A percentile compares a stretch with the other conserved stretches of the same genome.
These are phyloP conservation scores for Mycena kentingensis DNA, from an alignment of 768 basidiomycete species.

Conservation along the genomic window DNA sequence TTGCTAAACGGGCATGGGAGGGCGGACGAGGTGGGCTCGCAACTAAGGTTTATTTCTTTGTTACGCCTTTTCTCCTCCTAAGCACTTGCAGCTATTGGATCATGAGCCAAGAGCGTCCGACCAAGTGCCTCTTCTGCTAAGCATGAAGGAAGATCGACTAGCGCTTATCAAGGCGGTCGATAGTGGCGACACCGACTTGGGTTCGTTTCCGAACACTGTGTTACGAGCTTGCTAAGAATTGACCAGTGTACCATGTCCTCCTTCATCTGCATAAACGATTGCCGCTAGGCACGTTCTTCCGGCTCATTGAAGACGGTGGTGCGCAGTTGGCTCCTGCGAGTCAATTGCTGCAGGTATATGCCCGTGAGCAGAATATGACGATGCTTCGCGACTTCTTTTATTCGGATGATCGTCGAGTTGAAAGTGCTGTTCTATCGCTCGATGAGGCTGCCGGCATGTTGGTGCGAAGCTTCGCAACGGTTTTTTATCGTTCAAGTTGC, in stretches of 20 bases:
- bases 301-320: slow-evolving; percentile 89
- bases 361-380: slow-evolving; percentile 84
- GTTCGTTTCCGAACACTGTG: slow-evolving; percentile 45
- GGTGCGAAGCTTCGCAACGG: slow-evolving; percentile 40
- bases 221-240: not conserved
- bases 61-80: not conserved
- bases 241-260: slow-evolving; percentile 87
- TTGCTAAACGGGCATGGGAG: slow-evolving; percentile 92
- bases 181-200: slow-evolving; percentile 93
- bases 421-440: slow-evolving; percentile 86
- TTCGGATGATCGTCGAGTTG: slow-evolving; percentile 92
- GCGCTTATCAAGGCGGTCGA: slow-evolving; percentile 89
- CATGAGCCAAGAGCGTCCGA: slow-evolving; percentile 86
- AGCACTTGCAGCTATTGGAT: slow-evolving; percentile 70
- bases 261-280: slow-evolving; percentile 83
- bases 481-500: not conserved
- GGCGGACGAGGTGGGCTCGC: slow-evolving; percentile 78
- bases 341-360: slow-evolving; percentile 85
- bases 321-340: slow-evolving; percentile 71
- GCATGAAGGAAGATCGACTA: slow-evolving; percentile 91
- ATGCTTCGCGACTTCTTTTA: slow-evolving; percentile 97
- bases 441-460: slow-evolving; percentile 74
- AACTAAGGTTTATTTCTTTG: slow-evolving; percentile 62
- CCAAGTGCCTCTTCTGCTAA: slow-evolving; percentile 89
- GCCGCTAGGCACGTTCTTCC: slow-evolving; percentile 90